Base-by-base conservation (phyloP, 2,329 filamentous ascomycete species). In the Myriosclerotinia scirpicola region DNA sequence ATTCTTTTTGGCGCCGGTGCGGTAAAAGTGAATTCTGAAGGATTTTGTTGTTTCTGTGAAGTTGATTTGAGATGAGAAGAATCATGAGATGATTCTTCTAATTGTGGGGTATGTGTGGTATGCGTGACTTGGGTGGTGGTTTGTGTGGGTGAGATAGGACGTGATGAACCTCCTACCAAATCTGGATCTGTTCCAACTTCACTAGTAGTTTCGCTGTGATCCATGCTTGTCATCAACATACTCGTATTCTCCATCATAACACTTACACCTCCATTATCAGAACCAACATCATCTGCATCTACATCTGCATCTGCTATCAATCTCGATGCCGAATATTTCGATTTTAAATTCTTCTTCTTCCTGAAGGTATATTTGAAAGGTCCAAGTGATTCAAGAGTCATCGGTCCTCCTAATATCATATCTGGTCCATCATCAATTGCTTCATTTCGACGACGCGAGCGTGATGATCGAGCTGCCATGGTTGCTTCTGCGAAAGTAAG, bases 321-420 rank as follows among this genome's bases (percentile, higher is more conserved):
- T 8, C 50, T n/a, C 6, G 40, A 46, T 44, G 52, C 22, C n/a
- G 67, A 59, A 44, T 46, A 60, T 44, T 54, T 66, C 9, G 40
- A 34, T 42, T 63, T 53, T 50, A 26, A 20, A 22, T 67, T 65
- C 58, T 65, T 68, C 65, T 67, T 67, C 42, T 66, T 68, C 22
- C 61, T 68, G 34, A 68, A 67, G 4, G 67, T 68, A 40, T 68
- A 68, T 56, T 62, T 68, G 60, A 68, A 68, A 30, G 67, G 53
- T 3, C 67, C 67, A 15, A 68, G 54, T 46, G 67, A 68, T 52
- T 59, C 67, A 22, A 68, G 50, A 53, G 53, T 67, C 65, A 68
- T 60, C 4, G 67, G 67, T 20, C 65, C 65, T 34, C 53, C 42
- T 26, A 68, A 36, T 20, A 9, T 64, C 38, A 66, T 30, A n/a